Conservation (phyloP, 2,329 filamentous ascomycete species). For the Aspergillus novoparasiticus region DNA sequence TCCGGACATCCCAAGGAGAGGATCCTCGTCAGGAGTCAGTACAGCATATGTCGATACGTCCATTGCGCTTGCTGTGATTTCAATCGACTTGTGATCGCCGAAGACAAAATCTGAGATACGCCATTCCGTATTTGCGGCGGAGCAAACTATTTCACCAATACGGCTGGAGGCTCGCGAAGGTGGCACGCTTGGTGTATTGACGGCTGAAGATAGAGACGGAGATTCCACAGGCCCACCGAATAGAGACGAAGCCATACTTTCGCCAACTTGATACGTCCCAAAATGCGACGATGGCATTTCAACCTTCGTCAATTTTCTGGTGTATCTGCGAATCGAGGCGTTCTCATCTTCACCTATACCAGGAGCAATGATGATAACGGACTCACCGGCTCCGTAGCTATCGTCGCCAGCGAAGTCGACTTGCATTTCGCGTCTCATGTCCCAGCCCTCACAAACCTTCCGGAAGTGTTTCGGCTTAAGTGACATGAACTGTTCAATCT, state of each 20-base stretch:
- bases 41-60: conserved; percentile 75
- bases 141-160: conserved; percentile 35
- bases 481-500: conserved; percentile 75
- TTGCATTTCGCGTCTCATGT: conserved; percentile 82
- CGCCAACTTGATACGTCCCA: not conserved
- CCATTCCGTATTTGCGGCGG: conserved; percentile 64
- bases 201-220: conserved; percentile 54
- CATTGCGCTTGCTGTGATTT: conserved; percentile 70
- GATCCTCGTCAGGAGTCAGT: conserved; percentile 76
- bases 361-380: conserved; percentile 72
- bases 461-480: conserved; percentile 78
- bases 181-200: conserved; percentile 28
- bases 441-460: conserved; percentile 79
- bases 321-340: conserved; percentile 59
- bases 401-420: conserved; percentile 89
- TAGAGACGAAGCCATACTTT: conserved; percentile 44
- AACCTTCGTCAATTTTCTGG: conserved; percentile 53
- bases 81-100: conserved; percentile 59
- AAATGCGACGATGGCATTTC: conserved; percentile 18
- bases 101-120: conserved; percentile 63
- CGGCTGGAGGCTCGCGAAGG: conserved; percentile 36
- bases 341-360: conserved; percentile 64
- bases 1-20: conserved; percentile 63
- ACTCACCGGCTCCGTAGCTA: conserved; percentile 74
- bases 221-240: conserved; percentile 50